phyloP scores from a whole-genome alignment of 2,329 filamentous ascomycete genomes.

The Aciculosporium take region DNA sequence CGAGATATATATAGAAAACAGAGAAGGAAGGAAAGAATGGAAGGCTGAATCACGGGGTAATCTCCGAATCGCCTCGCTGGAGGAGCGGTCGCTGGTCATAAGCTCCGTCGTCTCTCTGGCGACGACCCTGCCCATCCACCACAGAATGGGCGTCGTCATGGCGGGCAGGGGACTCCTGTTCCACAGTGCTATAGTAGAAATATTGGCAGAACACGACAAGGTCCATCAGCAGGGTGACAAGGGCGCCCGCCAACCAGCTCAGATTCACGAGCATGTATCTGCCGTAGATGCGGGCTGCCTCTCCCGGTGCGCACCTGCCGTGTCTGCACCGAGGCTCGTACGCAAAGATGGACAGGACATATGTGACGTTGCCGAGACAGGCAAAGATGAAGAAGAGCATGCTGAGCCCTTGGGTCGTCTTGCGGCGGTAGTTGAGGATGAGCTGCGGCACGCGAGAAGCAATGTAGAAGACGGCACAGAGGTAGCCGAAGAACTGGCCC shows the following conservation, averaged over 20 bases:
- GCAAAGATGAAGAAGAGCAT: constrained; percentile 95
- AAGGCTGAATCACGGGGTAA: neutral
- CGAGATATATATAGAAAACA: neutral
- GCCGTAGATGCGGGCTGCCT: constrained; percentile 54
- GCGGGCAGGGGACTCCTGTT: constrained; percentile 13
- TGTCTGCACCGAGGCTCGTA: constrained; percentile 60
- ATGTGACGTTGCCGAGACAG: constrained; percentile 87
- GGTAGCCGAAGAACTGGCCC: constrained; percentile 86
- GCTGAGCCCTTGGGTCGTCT: constrained; percentile 84
- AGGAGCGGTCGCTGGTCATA: constrained; percentile 29
- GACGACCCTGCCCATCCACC: constrained; percentile 10
- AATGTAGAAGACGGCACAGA: constrained; percentile 81
- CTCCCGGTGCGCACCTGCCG: constrained; percentile 45
- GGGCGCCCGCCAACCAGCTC: constrained; percentile 79
- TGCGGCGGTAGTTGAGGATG: constrained; percentile 79
- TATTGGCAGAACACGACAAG: constrained; percentile 82
- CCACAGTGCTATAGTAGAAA: constrained; percentile 54
- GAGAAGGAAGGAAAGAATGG: neutral
- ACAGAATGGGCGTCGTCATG: constrained; percentile 13
- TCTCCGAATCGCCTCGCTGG: constrained; percentile 16
- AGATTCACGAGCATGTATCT: constrained; percentile 79
- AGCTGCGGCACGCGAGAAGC: constrained; percentile 82
- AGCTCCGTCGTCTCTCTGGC: constrained; percentile 9
- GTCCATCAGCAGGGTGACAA: constrained; percentile 77
- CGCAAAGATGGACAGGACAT: constrained; percentile 80